Conservation (phyloP, 257 asterid genomes). For the Fraxinus pennsylvanica region DNA sequence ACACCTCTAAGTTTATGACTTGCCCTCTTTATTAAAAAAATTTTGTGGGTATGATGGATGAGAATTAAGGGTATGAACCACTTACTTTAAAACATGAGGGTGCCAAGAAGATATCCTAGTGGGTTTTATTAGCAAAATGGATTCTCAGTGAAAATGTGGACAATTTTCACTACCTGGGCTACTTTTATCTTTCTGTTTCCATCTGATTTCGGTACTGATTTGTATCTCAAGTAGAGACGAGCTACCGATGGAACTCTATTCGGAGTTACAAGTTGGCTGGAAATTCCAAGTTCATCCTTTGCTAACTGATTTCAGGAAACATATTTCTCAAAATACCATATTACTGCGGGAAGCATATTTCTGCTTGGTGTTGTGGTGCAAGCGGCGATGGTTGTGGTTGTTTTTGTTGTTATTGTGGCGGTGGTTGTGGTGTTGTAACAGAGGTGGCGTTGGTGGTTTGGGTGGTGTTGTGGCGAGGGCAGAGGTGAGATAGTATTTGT, state of each 20-base stretch:
- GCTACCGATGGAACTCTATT: conserved; percentile 38
- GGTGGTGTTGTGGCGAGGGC: too few species aligned
- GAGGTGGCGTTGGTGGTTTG: too few species aligned
- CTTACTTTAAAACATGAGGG: conserved; percentile 34
- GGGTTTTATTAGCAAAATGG: conserved; percentile 49
- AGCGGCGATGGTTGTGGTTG: too few species aligned
- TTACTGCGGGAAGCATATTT: conserved; percentile 56
- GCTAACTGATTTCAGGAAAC: not conserved
- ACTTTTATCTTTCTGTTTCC: conserved; percentile 55
- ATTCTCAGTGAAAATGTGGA: conserved; percentile 54
- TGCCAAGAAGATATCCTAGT: conserved; percentile 30
- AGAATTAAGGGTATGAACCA: conserved; percentile 39
- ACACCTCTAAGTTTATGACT: not conserved
- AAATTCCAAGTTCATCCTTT: not conserved
- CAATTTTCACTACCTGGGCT: conserved; percentile 61
- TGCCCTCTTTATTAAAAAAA: not conserved
- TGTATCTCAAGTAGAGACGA: conserved; percentile 18
- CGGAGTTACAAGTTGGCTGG: conserved; percentile 50
- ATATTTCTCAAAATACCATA: conserved; percentile 3
- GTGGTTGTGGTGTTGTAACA: too few species aligned
- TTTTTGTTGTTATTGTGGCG: too few species aligned
- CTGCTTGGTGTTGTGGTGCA: conserved; percentile 15
- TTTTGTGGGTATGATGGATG: conserved; percentile 43
- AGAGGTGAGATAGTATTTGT: too few species aligned
- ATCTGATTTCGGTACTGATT: conserved; percentile 18